A percentile compares a stretch with the other conserved stretches of the same genome.
phyloP scores from a whole-genome alignment of 345 rosid species.

The Lepidium didymum region DNA sequence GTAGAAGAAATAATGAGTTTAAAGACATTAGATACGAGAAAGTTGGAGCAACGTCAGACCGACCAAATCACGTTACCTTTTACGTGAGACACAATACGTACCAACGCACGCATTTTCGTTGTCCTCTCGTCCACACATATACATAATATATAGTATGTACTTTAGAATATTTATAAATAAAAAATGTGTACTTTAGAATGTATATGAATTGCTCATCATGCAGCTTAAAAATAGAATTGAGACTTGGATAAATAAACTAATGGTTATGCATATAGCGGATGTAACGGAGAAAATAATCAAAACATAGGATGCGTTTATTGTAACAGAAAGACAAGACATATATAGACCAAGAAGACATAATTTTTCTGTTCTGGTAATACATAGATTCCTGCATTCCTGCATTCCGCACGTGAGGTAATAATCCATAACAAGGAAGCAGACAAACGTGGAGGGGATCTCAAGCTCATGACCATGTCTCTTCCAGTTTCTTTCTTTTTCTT shows the following conservation, averaged over 20 bases:
- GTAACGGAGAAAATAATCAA: background rate
- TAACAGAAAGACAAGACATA: background rate
- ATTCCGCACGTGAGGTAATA: background rate
- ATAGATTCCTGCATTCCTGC: background rate
- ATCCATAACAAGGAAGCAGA: background rate
- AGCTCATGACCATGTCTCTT: slow-evolving; percentile 9
- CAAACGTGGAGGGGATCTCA: background rate
- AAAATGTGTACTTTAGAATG: too few relatives aligned
- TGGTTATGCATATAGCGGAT: too few relatives aligned
- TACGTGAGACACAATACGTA: slow-evolving; percentile 15
- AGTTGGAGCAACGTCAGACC: slow-evolving; percentile 20
- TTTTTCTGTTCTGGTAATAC: too few relatives aligned
- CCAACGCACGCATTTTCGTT: too few relatives aligned
- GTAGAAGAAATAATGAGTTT: background rate
- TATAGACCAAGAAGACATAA: background rate
- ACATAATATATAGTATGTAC: too few relatives aligned
- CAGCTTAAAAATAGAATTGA: background rate
- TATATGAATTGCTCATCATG: too few relatives aligned
- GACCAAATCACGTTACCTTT: slow-evolving; percentile 18
- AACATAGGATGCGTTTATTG: background rate
- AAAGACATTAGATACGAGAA: background rate
- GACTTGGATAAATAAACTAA: background rate
- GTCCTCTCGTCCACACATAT: too few relatives aligned
- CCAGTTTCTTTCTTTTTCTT: background rate
- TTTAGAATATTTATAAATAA: too few relatives aligned